Evolutionary conservation across 2,329 filamentous ascomycete species (phyloP).

Genomic region (Cordyceps tenuipes): DNA sequence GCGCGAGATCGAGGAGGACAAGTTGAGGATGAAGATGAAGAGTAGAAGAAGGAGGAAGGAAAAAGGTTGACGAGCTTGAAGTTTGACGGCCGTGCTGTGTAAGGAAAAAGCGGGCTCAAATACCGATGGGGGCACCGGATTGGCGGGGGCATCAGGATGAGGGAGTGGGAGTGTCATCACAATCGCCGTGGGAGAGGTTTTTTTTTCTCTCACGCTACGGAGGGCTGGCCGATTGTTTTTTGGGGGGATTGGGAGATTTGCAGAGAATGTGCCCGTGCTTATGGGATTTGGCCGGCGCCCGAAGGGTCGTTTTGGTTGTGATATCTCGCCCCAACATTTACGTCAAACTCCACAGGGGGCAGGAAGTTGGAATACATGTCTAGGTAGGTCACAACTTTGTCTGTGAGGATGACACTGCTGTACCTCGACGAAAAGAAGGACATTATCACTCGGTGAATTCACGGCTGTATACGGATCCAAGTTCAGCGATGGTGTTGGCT

Average conservation of each 20-base stretch:
- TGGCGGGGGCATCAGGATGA: constrained; percentile 7
- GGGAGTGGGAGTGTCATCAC: constrained; percentile 6
- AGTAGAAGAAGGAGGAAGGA: constrained; percentile 3
- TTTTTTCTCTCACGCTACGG: constrained; percentile 7
- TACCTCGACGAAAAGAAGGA: too few relatives aligned
- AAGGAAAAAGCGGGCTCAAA: constrained; percentile 10
- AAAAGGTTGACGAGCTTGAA: constrained; percentile 5
- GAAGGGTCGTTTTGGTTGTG: background rate
- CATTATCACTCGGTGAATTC: too few relatives aligned
- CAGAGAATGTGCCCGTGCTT: background rate
- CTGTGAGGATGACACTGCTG: too few relatives aligned
- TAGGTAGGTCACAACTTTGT: too few relatives aligned
- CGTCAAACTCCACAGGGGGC: background rate
- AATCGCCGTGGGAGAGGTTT: background rate
- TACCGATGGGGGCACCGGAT: constrained; percentile 4
- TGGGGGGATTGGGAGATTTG: background rate
- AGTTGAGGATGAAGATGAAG: constrained; percentile 1
- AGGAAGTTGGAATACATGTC: background rate
- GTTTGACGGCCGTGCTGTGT: constrained; percentile 10
- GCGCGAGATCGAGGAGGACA: background rate
- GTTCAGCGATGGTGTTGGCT: too few relatives aligned
- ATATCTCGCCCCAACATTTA: constrained; percentile 1
- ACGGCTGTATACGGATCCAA: too few relatives aligned
- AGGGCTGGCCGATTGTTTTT: background rate
- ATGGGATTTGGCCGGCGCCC: background rate